Evolutionary conservation across 176 grass and related monocot genomes (phyloP), one percentile per base, ranked within the genome.

Genomic region (Triticum aestivum): DNA sequence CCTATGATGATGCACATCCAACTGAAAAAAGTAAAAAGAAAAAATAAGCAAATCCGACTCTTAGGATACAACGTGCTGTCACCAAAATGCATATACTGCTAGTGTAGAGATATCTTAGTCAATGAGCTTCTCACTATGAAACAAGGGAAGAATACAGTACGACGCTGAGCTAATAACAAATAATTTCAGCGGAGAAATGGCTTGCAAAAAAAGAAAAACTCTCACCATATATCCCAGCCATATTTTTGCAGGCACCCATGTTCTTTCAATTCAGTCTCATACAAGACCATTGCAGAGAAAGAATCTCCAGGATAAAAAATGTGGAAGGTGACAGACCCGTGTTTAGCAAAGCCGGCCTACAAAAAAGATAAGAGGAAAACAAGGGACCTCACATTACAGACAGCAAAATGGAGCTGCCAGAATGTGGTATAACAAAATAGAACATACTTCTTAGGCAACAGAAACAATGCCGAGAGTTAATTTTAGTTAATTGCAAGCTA

Each of bases 281-380:
- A 94, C 71, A 90, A 68, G 33, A 90, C 39, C 74, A 89, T 80
- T 82, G 86, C 91, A 94, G 84, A 78, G 84, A 47, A 47, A 13
- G 45, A 13, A 11, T 47, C 11, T 47, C 45, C 73, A 73, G 89
- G 33, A 47, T 47, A 4, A 82, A 89, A 62, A 84, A 94, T 77
- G 87, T 94, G 82, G 58, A 94, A 73, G 1, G 65, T 58, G 51
- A 78, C 81, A 41, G 69, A 47, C 63, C 61, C 10, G 67, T 13
- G 12, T 73, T 9, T 87, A 64, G 81, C 70, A 74, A 89, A 9
- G 39, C 34, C 89, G n/a, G 49, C 89, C 92, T 94, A 84, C 86
- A 89, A 56, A 88, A 87, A 13, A 59, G 9, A 44, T 1, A 30
- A 39, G 14, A 42, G 21, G 75, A 65, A 6, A 47, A 62, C 3